Conservation (phyloP, 73 alveolate genomes). For the Paramecium primaurelia region DNA sequence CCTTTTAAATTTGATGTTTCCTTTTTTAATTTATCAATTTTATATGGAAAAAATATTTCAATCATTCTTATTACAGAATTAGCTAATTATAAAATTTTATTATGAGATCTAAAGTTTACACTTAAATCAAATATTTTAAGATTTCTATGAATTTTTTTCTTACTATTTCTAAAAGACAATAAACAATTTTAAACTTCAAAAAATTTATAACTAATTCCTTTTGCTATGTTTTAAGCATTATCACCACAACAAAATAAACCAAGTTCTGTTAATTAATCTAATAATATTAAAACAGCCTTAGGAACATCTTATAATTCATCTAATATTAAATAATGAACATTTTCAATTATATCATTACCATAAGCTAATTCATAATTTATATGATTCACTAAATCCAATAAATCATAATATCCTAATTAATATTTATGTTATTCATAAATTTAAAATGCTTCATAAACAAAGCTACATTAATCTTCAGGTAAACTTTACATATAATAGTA, state of each 20-base stretch:
- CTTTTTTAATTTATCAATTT: slow-evolving; percentile 76
- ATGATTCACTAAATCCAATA: slow-evolving; percentile 86
- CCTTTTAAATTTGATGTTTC: slow-evolving; percentile 77
- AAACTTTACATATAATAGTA: background rate
- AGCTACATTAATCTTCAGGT: background rate
- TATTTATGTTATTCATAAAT: slow-evolving; percentile 82
- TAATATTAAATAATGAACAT: slow-evolving; percentile 75
- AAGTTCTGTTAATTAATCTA: slow-evolving; percentile 65
- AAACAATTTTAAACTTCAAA: slow-evolving; percentile 70
- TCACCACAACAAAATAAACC: slow-evolving; percentile 88
- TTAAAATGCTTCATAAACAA: slow-evolving; percentile 48
- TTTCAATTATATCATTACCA: slow-evolving; percentile 49
- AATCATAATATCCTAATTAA: slow-evolving; percentile 71
- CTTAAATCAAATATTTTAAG: slow-evolving; percentile 18
- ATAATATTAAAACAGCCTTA: slow-evolving; percentile 63
- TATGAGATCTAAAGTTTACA: slow-evolving; percentile 84
- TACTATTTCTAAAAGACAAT: background rate
- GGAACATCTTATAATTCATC: slow-evolving; percentile 91
- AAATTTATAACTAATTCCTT: slow-evolving; percentile 89
- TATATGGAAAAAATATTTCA: slow-evolving; percentile 79
- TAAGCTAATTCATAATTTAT: slow-evolving; percentile 41
- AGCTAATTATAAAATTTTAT: slow-evolving; percentile 75
- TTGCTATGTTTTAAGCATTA: slow-evolving; percentile 89
- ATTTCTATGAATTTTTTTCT: background rate
- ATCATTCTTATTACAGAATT: slow-evolving; percentile 75